Percentiles rank a stretch among this genome's conserved stretches.
Conservation (phyloP, 176 grass and related monocot genomes). For the Triticum turgidum region DNA sequence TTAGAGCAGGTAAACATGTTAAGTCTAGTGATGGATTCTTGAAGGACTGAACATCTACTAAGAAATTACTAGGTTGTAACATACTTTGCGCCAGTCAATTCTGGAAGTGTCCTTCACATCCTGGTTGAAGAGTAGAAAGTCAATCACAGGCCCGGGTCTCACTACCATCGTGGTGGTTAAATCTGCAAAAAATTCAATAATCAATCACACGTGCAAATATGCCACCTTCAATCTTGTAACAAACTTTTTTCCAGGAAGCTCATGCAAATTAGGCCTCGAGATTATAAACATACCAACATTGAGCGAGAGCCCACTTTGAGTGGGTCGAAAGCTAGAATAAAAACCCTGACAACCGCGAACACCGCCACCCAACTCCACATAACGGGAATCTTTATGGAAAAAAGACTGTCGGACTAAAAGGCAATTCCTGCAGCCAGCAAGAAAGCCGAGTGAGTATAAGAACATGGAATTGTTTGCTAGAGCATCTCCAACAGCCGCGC, state of each 20-base stretch:
- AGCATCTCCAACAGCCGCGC: too few relatives aligned
- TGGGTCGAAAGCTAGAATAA: constrained; percentile 79
- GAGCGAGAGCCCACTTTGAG: constrained; percentile 76
- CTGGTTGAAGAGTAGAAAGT: neutral
- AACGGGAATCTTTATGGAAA: constrained; percentile 24
- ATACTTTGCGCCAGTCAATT: too few relatives aligned
- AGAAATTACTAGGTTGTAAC: too few relatives aligned
- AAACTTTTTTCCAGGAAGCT: too few relatives aligned
- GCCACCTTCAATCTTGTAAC: neutral
- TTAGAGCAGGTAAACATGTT: neutral
- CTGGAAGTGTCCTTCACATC: neutral
- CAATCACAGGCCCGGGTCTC: neutral
- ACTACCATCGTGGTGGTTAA: neutral
- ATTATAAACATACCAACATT: constrained; percentile 57
- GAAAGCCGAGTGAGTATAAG: neutral
- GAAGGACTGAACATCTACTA: neutral
- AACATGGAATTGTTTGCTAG: neutral
- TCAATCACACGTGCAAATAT: neutral
- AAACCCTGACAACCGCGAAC: constrained; percentile 87
- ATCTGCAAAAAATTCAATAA: neutral
- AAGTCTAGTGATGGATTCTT: too few relatives aligned
- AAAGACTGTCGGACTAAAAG: constrained; percentile 84
- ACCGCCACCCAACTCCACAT: constrained; percentile 79
- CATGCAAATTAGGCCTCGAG: too few relatives aligned
- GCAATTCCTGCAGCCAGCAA: constrained; percentile 60